These are phyloP conservation scores for Uncinocarpus reesii DNA, from an alignment of 2,329 filamentous ascomycete species.

Conservation along the genomic window DNA sequence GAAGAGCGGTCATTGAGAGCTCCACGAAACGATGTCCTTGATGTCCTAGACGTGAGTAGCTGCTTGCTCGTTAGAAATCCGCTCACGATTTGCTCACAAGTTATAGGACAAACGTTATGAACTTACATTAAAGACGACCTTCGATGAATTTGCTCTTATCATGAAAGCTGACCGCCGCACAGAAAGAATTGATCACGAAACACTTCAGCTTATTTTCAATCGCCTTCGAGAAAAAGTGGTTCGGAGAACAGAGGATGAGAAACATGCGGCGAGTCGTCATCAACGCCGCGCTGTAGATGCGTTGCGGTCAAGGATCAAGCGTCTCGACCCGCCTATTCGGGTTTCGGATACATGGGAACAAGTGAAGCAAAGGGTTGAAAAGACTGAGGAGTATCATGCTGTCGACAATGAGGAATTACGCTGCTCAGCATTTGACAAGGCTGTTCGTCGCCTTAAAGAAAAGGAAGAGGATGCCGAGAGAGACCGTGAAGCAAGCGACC, in stretches of 20 bases:
- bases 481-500: conserved; percentile 49
- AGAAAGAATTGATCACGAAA: conserved; percentile 72
- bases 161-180: conserved; percentile 81
- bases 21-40: conserved; percentile 70
- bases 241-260: conserved; percentile 74
- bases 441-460: conserved; percentile 79
- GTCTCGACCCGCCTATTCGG: conserved; percentile 72
- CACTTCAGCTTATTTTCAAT: conserved; percentile 71
- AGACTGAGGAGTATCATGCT: conserved; percentile 72
- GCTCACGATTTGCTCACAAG: conserved; percentile 35
- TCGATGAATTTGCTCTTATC: conserved; percentile 75
- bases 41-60: conserved; percentile 68
- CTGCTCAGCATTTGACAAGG: conserved; percentile 78
- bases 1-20: conserved; percentile 79
- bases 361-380: conserved; percentile 67
- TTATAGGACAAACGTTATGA: conserved; percentile 82
- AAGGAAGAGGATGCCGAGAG: conserved; percentile 72
- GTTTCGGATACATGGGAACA: conserved; percentile 78
- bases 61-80: background rate
- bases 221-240: conserved; percentile 78
- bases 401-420: conserved; percentile 74
- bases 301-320: conserved; percentile 77
- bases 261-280: conserved; percentile 67
- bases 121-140: conserved; percentile 71
- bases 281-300: conserved; percentile 77